Evolutionary conservation across 176 grass and related monocot genomes (phyloP).

Genomic region (Cymbopogon citratus): DNA sequence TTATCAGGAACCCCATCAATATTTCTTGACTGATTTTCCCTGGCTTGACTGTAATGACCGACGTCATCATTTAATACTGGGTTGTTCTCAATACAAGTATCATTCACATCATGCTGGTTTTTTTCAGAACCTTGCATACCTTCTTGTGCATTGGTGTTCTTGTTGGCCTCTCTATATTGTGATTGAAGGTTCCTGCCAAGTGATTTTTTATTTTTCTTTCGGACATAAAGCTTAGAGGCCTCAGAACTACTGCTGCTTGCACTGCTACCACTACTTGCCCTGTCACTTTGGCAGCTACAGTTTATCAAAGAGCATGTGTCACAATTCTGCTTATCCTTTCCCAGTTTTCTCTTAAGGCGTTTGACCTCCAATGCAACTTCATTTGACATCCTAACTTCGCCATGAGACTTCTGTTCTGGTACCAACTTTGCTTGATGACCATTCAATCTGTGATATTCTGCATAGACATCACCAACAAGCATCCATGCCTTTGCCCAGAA

Average conservation of each 20-base stretch:
- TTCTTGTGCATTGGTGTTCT: conserved; percentile 16
- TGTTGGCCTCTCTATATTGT: conserved; percentile 27
- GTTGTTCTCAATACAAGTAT: conserved; percentile 21
- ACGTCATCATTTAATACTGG: conserved; percentile 9
- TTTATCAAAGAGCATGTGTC: conserved; percentile 86
- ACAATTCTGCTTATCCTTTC: conserved; percentile 77
- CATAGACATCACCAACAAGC: conserved; percentile 89
- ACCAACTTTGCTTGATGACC: conserved; percentile 45
- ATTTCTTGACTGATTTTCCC: conserved; percentile 14
- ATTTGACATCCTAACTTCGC: conserved; percentile 74
- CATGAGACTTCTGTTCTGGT: conserved; percentile 43
- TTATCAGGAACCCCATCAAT: conserved; percentile 24
- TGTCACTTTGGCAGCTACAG: conserved; percentile 93
- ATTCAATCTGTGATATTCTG: conserved; percentile 69
- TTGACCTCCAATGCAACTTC: conserved; percentile 98
- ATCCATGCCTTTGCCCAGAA: conserved; percentile 93
- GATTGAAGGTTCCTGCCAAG: conserved; percentile 33
- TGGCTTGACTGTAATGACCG: conserved; percentile 2
- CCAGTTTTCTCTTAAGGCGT: conserved; percentile 92
- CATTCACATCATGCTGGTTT: conserved; percentile 25
- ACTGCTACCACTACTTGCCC: conserved; percentile 82
- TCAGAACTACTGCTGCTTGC: conserved; percentile 83
- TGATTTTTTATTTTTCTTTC: conserved; percentile 80
- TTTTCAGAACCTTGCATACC: conserved; percentile 30
- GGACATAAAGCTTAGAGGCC: conserved; percentile 39